phyloP scores from a whole-genome alignment of 1,139 yeast genomes.

The Blastobotrys petasosporus region DNA sequence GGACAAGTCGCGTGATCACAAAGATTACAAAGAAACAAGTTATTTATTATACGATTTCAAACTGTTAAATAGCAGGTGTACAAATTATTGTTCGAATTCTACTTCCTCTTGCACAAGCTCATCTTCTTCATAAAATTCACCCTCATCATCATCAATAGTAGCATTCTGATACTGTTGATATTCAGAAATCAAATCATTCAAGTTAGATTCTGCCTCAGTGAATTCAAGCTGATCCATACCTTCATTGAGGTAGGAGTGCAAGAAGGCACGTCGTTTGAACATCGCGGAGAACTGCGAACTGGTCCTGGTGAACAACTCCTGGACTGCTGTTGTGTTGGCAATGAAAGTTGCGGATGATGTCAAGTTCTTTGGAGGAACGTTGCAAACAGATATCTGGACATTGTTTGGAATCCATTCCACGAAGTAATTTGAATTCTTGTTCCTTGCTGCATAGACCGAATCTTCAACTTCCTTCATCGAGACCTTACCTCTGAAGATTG shows the following conservation, averaged over 20 bases:
- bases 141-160: conserved; percentile 35
- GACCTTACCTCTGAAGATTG: conserved; percentile 43
- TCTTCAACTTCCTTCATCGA: conserved; percentile 44
- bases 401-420: conserved; percentile 42
- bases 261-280: conserved; percentile 42
- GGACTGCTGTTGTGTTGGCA: conserved; percentile 42
- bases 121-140: conserved; percentile 16
- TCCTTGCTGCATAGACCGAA: conserved; percentile 33
- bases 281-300: conserved; percentile 39
- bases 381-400: conserved; percentile 41
- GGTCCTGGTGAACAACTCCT: conserved; percentile 40
- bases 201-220: conserved; percentile 41
- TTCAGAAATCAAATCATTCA: conserved; percentile 39
- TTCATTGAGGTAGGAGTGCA: conserved; percentile 44
- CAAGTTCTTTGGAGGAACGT: conserved; percentile 39
- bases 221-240: conserved; percentile 45
- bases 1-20: too few species aligned
- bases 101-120: not conserved
- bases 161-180: conserved; percentile 44
- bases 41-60: too few species aligned
- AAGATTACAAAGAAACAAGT: too few species aligned
- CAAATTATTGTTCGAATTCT: too few species aligned
- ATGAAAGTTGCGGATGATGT: conserved; percentile 41
- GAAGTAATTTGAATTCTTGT: conserved; percentile 37
- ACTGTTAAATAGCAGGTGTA: too few species aligned